phyloP scores from a whole-genome alignment of 2,329 filamentous ascomycete genomes.

The Fusarium chuoi region DNA sequence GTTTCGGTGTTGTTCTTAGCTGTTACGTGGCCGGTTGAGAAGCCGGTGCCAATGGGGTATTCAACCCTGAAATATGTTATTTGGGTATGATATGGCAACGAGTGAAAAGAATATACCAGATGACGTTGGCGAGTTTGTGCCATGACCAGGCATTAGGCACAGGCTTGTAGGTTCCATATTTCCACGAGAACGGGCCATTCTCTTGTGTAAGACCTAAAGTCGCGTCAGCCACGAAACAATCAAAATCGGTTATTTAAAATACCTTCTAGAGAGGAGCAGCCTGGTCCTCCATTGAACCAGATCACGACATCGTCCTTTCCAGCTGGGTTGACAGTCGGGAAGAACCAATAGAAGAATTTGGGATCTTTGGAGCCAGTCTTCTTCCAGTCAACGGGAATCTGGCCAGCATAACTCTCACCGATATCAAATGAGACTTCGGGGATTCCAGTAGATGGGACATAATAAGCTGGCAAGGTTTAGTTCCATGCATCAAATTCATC shows the following conservation, averaged over 20 bases:
- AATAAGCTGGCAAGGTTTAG: not conserved
- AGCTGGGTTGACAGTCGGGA: conserved; percentile 35
- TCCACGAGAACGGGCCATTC: conserved; percentile 14
- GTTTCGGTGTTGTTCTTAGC: conserved; percentile 19
- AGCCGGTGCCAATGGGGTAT: conserved; percentile 11
- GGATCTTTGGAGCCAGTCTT: conserved; percentile 16
- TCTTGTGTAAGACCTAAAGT: conserved; percentile 5
- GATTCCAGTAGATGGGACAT: not conserved
- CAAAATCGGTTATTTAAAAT: accelerated
- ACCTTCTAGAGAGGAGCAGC: conserved; percentile 14
- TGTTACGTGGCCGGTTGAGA: conserved; percentile 9
- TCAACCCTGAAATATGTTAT: not conserved
- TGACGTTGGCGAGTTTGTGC: conserved; percentile 18
- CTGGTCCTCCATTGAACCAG: conserved; percentile 38
- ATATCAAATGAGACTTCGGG: conserved; percentile 6
- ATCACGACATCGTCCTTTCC: conserved; percentile 39
- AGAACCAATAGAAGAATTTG: conserved; percentile 40
- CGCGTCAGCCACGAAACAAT: not conserved
- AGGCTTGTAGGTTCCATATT: conserved; percentile 18
- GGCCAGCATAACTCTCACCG: conserved; percentile 14
- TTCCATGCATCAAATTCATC: accelerated
- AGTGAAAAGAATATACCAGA: not conserved
- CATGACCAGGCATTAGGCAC: conserved; percentile 20
- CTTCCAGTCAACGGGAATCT: conserved; percentile 22
- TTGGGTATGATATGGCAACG: accelerated